Conservation (phyloP, 2,329 filamentous ascomycete species). For the Parascedosporium putredinis region DNA sequence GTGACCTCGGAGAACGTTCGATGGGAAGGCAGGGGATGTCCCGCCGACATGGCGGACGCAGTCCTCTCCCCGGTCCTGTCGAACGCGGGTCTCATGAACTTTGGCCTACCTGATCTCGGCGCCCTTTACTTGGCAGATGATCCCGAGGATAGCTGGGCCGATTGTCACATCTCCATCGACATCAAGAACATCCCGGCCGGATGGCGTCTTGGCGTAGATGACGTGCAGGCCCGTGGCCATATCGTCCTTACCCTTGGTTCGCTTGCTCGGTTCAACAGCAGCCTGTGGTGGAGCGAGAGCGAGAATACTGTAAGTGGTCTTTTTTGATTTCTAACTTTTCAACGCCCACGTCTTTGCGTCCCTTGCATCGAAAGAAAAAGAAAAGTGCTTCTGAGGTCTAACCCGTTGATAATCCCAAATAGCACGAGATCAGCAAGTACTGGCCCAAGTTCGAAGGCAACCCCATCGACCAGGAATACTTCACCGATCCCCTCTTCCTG, state of each 20-base stretch:
- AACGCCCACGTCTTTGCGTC: background rate
- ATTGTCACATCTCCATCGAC: background rate
- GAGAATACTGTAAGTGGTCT: background rate
- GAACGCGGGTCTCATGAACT: background rate
- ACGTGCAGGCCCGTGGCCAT: background rate
- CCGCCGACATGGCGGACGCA: background rate
- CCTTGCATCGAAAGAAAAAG: too few relatives aligned
- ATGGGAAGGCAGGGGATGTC: background rate
- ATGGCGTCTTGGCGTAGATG: background rate
- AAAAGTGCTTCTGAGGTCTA: background rate
- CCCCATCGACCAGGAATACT: background rate
- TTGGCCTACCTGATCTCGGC: background rate
- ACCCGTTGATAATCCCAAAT: background rate
- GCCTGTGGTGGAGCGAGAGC: conserved; percentile 2
- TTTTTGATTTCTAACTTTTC: background rate
- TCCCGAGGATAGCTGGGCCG: background rate
- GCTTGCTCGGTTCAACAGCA: conserved; percentile 1
- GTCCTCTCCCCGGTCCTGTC: background rate
- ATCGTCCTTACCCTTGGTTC: background rate
- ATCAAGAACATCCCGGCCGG: background rate
- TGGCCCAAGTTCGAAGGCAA: conserved; percentile 1
- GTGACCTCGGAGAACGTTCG: background rate
- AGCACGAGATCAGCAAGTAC: conserved; percentile 1
- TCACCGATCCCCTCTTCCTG: conserved; percentile 4
- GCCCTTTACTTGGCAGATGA: background rate